Evolutionary conservation across 2,329 filamentous ascomycete species (phyloP).

Genomic region (Penicillium sp.): DNA sequence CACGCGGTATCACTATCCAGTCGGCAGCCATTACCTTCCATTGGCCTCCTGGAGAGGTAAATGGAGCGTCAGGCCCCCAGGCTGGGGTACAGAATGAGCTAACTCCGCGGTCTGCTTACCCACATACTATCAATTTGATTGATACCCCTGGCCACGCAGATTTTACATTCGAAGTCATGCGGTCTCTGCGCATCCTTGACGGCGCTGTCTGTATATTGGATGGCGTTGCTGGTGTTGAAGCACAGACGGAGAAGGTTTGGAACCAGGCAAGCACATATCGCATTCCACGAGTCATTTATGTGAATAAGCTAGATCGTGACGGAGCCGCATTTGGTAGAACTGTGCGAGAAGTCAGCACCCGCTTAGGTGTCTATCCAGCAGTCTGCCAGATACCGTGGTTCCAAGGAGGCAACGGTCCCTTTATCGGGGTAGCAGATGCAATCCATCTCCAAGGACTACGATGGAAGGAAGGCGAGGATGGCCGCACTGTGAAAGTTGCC

Average conservation of each 20-base stretch:
- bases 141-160: slow-evolving; percentile 97
- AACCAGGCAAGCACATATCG: slow-evolving; percentile 78
- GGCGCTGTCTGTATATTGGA: slow-evolving; percentile 92
- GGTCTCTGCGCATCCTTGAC: slow-evolving; percentile 83
- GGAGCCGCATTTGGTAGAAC: slow-evolving; percentile 80
- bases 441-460: slow-evolving; percentile 71
- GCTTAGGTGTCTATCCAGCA: slow-evolving; percentile 79
- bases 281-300: slow-evolving; percentile 77
- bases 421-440: slow-evolving; percentile 82
- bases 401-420: slow-evolving; percentile 66
- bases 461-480: slow-evolving; percentile 68
- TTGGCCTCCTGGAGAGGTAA: slow-evolving; percentile 65
- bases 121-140: slow-evolving; percentile 82
- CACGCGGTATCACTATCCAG: slow-evolving; percentile 94
- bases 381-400: slow-evolving; percentile 97
- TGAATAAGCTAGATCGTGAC: slow-evolving; percentile 83
- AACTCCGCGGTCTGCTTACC: slow-evolving; percentile 51
- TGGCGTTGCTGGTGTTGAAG: slow-evolving; percentile 89
- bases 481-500: slow-evolving; percentile 59
- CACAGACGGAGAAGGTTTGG: slow-evolving; percentile 97
- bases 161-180: slow-evolving; percentile 93
- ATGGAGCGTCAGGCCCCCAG: slow-evolving; percentile 17
- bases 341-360: slow-evolving; percentile 77
- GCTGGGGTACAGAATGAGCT: slow-evolving; percentile 36
- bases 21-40: slow-evolving; percentile 93